These are phyloP conservation scores for Psilocybe cubensis DNA, from an alignment of 768 basidiomycete genomes.

Conservation along the genomic window DNA sequence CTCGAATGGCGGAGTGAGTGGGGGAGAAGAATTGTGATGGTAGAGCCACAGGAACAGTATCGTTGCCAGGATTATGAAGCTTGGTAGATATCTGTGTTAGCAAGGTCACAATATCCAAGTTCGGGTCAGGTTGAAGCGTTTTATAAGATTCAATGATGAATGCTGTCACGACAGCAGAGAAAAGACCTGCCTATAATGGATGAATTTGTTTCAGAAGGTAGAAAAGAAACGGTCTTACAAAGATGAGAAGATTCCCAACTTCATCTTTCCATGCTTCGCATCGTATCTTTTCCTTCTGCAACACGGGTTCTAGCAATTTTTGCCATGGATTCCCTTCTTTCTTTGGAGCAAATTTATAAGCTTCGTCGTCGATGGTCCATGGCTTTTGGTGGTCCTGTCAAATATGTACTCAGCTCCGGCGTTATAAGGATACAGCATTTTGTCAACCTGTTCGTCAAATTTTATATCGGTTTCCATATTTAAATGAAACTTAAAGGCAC, in stretches of 20 bases:
- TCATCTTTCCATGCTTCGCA: neutral
- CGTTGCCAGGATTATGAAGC: neutral
- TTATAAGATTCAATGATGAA: neutral
- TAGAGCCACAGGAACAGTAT: neutral
- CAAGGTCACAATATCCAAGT: neutral
- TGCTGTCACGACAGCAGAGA: neutral
- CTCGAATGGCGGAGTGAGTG: conserved; percentile 3
- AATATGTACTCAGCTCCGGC: too few species aligned
- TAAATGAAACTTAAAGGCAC: too few species aligned
- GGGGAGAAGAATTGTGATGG: neutral
- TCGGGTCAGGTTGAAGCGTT: neutral
- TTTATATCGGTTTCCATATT: too few species aligned
- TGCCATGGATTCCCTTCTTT: neutral
- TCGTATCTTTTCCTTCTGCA: neutral
- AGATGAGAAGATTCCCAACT: neutral
- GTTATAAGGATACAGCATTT: too few species aligned
- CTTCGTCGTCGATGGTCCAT: neutral
- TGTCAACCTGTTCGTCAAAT: too few species aligned
- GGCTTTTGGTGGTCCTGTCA: neutral
- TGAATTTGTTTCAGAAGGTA: neutral
- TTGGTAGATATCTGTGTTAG: neutral
- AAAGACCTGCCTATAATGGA: neutral
- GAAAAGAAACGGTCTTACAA: neutral
- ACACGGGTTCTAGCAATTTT: neutral
- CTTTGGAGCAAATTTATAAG: neutral